Evolutionary conservation across 768 basidiomycete genomes (phyloP).

Genomic region (Leccinum barrowsii): DNA sequence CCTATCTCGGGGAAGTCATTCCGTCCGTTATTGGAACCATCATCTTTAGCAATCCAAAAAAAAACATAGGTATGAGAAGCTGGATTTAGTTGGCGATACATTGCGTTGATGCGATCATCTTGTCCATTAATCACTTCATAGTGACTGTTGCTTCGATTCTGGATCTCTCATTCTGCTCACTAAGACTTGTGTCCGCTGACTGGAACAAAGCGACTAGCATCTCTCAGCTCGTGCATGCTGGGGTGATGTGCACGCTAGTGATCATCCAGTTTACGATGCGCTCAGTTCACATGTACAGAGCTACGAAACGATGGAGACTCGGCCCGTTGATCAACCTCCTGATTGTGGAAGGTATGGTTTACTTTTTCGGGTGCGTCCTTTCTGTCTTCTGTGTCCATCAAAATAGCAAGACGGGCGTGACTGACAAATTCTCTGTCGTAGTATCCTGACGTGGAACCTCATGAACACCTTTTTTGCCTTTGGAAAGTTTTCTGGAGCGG

Average conservation of each 20-base stretch:
- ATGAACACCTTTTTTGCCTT: no score
- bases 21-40: no score
- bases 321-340: background rate
- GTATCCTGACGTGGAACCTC: no score
- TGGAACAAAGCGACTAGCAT: background rate
- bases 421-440: background rate
- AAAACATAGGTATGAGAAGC: background rate
- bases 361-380: background rate
- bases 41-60: no score
- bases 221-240: background rate
- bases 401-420: rapidly evolving
- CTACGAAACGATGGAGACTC: background rate
- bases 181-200: background rate
- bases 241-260: background rate
- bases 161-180: background rate
- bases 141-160: background rate
- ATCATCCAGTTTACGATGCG: background rate
- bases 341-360: background rate
- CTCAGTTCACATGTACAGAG: background rate
- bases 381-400: background rate
- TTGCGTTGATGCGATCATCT: background rate
- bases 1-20: no score
- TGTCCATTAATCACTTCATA: background rate
- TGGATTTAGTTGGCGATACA: background rate
- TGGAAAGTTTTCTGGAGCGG: no score